phyloP scores from a whole-genome alignment of 1,284 basidiomycete species.

The Fomitopsis palustris region DNA sequence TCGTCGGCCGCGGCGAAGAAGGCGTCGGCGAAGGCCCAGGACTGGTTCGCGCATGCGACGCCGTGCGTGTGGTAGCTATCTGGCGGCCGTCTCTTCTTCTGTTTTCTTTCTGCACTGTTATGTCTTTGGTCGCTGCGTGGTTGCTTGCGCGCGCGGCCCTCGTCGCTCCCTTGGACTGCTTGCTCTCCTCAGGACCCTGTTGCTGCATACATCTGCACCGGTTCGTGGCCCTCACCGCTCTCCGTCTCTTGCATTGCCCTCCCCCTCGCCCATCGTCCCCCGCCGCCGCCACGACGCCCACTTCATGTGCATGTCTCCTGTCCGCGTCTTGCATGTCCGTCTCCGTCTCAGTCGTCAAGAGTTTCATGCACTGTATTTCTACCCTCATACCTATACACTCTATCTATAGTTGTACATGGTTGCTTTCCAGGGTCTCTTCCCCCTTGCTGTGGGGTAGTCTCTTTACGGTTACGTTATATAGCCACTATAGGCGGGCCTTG shows the following conservation, averaged over 20 bases:
- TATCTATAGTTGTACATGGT: conserved; percentile 1
- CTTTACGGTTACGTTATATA: not conserved
- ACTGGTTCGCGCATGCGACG: conserved; percentile 45
- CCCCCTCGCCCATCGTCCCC: not conserved
- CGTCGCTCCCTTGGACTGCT: not conserved
- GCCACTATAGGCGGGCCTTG: not conserved
- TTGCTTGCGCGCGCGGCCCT: not conserved
- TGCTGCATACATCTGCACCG: not conserved
- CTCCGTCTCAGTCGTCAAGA: not conserved
- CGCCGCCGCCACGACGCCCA: not conserved
- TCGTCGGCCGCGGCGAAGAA: conserved; percentile 13
- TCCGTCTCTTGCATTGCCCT: not conserved
- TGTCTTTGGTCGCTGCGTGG: not conserved
- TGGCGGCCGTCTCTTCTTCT: not conserved
- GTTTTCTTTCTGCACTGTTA: not conserved
- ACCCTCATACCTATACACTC: not conserved
- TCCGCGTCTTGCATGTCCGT: not conserved
- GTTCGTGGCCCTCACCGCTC: not conserved
- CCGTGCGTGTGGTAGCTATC: conserved; percentile 43
- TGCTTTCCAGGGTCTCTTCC: not conserved
- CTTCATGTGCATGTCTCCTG: not conserved
- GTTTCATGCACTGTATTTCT: not conserved
- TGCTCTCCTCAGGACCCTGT: not conserved
- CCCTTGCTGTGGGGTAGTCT: not conserved
- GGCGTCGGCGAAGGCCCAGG: conserved; percentile 31